Base-by-base conservation (phyloP, 768 basidiomycete genomes). In the Calocybe gangraenosa region DNA sequence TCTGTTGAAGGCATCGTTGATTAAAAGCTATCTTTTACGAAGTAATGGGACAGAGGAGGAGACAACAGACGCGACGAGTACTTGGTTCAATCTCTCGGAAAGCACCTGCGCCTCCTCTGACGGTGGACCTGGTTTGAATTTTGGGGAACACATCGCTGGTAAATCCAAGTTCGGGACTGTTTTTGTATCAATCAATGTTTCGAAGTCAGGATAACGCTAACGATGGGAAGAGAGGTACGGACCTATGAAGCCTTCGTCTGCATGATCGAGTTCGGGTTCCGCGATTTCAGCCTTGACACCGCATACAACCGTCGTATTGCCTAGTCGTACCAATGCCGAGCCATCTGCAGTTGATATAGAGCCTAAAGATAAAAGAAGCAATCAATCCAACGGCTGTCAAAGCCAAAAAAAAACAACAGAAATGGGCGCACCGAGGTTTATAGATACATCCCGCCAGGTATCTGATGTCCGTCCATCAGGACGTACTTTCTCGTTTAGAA, bases 201-300 rank as follows among this genome's bases (percentile, higher is more conserved):
- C 11, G 25, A 33, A 10, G 18, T 14, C 19, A 31, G 31, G 22
- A 33, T 6, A 30, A 42, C 10, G 10, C n/a, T 32, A 3, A 19
- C 20, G 8, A 36, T 13, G 19, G 33, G 40, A 28, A 15, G 19
- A 1, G 31, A 18, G 25, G 14, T 9, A 58, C 77, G 46, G 54
- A 93, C 94, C 93, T 18, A 98, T 57, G 60, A 87, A 97, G 0
- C 95, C 95, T 21, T 82, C 73, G 13, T 75, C 68, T 0, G 86
- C 88, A 2, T 64, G 64, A 51, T 92, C 83, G 14, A 95, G 60
- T 54, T 90, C 87, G 3, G 95, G 95, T 56, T 92, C 89, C 20
- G 92, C 85, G 32, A 95, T 85, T 65, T 98, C 94, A 11, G 92
- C 93, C 60, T 96, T 97, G 53, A 99, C 81, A 1, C 96, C 96